Base-by-base conservation (phyloP, 352 stramenopile species). In the Halophytophthora batemanensis region DNA sequence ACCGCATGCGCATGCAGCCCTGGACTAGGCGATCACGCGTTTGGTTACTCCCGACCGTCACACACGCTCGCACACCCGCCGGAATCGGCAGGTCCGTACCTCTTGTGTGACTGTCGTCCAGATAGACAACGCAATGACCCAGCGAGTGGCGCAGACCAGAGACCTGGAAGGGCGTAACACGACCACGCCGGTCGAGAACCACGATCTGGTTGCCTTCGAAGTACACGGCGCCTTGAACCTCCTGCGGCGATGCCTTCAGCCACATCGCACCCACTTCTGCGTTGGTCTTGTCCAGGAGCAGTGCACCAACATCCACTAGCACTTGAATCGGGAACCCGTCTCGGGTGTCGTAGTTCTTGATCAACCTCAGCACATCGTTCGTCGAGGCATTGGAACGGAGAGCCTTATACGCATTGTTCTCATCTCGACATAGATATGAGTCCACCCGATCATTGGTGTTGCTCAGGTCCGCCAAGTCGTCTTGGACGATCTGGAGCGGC, bases 401-500 rank as follows among this genome's bases (percentile, higher is more conserved):
- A 13, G 11, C 11, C 15, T 17, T 13, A 13, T 38, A 38, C 33
- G n/a, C 33, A 13, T 38, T 38, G 33, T 38, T 38, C 15, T 38
- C 33, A 5, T 38, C 33, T 14, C 33, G 33, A 17, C 15, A 17
- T 13, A 38, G 33, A 38, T 38, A 38, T 13, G 33, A 38, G 33
- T 38, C 15, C 33, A 38, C 33, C 11, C 7, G 33, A 3, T 38
- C 78, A 54, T 92, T 83, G 5, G 81, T 90, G 14, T 48, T 70
- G 8, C 59, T 50, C 7, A 92, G 36, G 1, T 56, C 21, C 22
- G 52, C 21, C 23, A 38, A 13, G n/a, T 76, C 64, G 13, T 59
- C 45, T 25, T 71, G 64, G 29, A 78, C 66, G 18, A 54, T 60
- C 41, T 87, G 74, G 7, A 71, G 22, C 2, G 79, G 79, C 8